Evolutionary conservation across 352 stramenopile genomes (phyloP), one percentile per base, ranked within the genome.

Genomic region (Chrysophaeum taylorii): DNA sequence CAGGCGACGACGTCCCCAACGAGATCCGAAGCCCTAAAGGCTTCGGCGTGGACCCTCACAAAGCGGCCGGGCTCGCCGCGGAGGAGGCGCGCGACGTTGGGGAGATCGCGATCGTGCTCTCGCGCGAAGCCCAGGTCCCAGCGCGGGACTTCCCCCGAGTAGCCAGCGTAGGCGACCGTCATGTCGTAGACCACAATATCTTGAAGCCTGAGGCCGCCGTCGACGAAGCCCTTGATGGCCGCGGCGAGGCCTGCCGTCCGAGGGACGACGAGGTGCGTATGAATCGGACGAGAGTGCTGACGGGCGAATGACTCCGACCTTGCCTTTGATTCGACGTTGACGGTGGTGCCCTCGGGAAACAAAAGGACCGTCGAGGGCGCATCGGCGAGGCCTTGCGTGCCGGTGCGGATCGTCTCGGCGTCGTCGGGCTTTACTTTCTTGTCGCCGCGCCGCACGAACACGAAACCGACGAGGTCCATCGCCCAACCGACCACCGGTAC

Each of bases 141-240:
- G 14, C 33, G 7, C 1, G 57, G 57, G 14, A 66, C 27, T 23
- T 66, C 57, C 2, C 57, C 57, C 0, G 14, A 9, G 57, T 66
- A 66, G 33, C 57, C 57, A 31, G 57, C 57, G 57, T 66, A 66
- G 14, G 57, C 57, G 12, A 66, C 27, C 33, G 57, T 66, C 36
- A 36, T 9, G 57, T 66, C 57, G 57, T 66, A 66, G 27, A 66
- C 27, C 9, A 33, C 9, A 16, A 66, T 25, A 36, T 66, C 57
- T 2, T 66, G 33, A 1, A 66, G 4, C 2, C 1, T 5, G 1
- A 66, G 18, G 18, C 57, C 57, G 23, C 14, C 9, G 5, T 1
- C 31, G 2, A 37, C 33, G 36, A 45, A 66, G 33, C 57, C 57
- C 33, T 36, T 31, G 21, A 41, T 7, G 33, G 57, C 57, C 57